Evolutionary conservation across 2,329 filamentous ascomycete species (phyloP).

Genomic region (Reticulascus tulasneorum): DNA sequence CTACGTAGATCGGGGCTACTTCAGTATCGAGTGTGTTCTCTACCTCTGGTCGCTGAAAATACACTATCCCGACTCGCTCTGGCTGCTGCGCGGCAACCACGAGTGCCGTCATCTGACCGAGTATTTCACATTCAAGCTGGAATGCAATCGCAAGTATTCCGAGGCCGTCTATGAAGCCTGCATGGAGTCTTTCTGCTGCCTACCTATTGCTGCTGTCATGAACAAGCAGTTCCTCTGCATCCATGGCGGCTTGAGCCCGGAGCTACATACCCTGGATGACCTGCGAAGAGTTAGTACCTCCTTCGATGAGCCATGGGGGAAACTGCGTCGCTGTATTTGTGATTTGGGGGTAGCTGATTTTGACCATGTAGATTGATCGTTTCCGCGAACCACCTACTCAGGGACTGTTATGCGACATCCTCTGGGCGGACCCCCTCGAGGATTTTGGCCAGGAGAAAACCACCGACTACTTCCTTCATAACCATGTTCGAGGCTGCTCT

Average conservation of each 20-base stretch:
- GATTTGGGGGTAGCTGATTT: constrained; percentile 2
- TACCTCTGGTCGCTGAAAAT: constrained; percentile 99
- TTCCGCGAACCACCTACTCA: constrained; percentile 97
- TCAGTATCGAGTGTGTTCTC: constrained; percentile 97
- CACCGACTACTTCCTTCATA: constrained; percentile 95
- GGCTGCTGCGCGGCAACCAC: constrained; percentile 96
- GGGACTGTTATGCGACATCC: constrained; percentile 97
- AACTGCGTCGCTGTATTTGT: too few relatives aligned
- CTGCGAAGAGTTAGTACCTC: constrained; percentile 66
- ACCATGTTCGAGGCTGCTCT: constrained; percentile 95
- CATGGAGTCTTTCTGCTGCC: constrained; percentile 94
- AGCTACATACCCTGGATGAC: constrained; percentile 93
- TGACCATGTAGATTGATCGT: constrained; percentile 71
- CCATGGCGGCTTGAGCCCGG: constrained; percentile 91
- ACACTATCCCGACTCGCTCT: constrained; percentile 95
- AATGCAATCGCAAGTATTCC: constrained; percentile 99
- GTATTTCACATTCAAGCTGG: constrained; percentile 99
- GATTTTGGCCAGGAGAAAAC: constrained; percentile 99
- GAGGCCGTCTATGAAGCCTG: constrained; percentile 95
- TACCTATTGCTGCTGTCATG: constrained; percentile 95
- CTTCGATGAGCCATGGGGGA: too few relatives aligned
- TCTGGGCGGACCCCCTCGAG: constrained; percentile 97
- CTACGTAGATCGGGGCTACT: constrained; percentile 97
- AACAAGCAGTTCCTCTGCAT: constrained; percentile 99
- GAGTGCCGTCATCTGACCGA: constrained; percentile 98